Percentiles rank a stretch among this genome's conserved stretches.
phyloP scores from a whole-genome alignment of 108 stramenopile genomes.

The Skeletonema tropicum region DNA sequence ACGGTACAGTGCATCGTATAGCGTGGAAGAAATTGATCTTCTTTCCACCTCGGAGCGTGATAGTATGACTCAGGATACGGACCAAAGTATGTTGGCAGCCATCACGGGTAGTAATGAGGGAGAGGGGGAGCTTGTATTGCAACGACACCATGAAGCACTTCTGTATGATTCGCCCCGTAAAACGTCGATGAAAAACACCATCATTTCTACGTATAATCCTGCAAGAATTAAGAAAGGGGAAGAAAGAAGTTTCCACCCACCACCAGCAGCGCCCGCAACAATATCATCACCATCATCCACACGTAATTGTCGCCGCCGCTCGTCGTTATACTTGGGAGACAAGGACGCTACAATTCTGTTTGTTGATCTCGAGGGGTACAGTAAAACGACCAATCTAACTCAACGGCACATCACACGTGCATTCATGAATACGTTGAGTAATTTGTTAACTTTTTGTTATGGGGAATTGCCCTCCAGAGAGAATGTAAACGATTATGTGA shows the following conservation, averaged over 20 bases:
- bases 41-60: neutral
- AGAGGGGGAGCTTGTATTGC: neutral
- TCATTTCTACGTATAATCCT: neutral
- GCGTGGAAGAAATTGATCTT: neutral
- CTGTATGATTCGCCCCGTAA: neutral
- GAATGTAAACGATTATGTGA: conserved; percentile 27
- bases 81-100: neutral
- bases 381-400: conserved; percentile 22
- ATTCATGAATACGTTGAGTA: conserved; percentile 33
- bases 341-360: conserved; percentile 16
- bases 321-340: neutral
- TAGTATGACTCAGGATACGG: too few relatives aligned
- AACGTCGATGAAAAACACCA: neutral
- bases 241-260: neutral
- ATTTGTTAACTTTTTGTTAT: conserved; percentile 24
- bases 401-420: conserved; percentile 23
- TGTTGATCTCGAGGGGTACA: conserved; percentile 36
- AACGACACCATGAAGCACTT: neutral
- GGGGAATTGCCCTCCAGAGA: conserved; percentile 5
- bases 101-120: neutral
- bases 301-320: neutral
- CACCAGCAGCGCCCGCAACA: neutral
- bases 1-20: neutral
- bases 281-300: too few relatives aligned
- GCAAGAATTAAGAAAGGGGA: neutral